A percentile compares a stretch with the other conserved stretches of the same genome.
phyloP scores from a whole-genome alignment of 106 monocot genomes.

The Platanthera guangdongensis region DNA sequence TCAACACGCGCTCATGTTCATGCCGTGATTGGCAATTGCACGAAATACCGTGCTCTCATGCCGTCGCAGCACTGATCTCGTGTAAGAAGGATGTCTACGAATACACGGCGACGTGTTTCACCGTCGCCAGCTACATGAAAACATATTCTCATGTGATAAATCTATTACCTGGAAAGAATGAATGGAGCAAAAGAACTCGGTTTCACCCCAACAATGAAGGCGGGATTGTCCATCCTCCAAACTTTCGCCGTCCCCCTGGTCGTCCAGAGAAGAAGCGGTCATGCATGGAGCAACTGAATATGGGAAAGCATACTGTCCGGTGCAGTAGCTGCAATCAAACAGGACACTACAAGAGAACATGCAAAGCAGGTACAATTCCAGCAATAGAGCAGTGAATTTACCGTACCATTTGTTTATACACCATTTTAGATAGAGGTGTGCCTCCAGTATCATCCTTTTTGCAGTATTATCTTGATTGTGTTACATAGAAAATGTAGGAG shows the following conservation, averaged over 20 bases:
- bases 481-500: no score
- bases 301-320: conserved; percentile 52
- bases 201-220: conserved; percentile 12
- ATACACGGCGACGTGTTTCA: conserved; percentile 36
- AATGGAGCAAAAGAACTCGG: conserved; percentile 27
- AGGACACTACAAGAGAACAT: conserved; percentile 71
- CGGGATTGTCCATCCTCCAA: conserved; percentile 39
- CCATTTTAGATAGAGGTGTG: no score
- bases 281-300: conserved; percentile 18
- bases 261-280: conserved; percentile 53
- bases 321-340: conserved; percentile 71
- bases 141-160: conserved; percentile 34
- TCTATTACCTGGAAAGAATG: conserved; percentile 29
- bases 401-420: not conserved
- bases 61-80: conserved; percentile 40
- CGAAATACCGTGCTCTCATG: conserved; percentile 66
- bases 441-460: no score
- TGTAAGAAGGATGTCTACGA: conserved; percentile 46
- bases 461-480: no score
- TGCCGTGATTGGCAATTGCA: conserved; percentile 66
- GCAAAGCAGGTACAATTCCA: conserved; percentile 27
- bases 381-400: conserved; percentile 5
- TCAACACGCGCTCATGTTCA: conserved; percentile 41
- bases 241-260: conserved; percentile 48
- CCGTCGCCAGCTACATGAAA: conserved; percentile 27